Percentiles rank a stretch among this genome's conserved stretches.
phyloP scores from a whole-genome alignment of 495 filamentous ascomycete species.

The Penicillium parvum region DNA sequence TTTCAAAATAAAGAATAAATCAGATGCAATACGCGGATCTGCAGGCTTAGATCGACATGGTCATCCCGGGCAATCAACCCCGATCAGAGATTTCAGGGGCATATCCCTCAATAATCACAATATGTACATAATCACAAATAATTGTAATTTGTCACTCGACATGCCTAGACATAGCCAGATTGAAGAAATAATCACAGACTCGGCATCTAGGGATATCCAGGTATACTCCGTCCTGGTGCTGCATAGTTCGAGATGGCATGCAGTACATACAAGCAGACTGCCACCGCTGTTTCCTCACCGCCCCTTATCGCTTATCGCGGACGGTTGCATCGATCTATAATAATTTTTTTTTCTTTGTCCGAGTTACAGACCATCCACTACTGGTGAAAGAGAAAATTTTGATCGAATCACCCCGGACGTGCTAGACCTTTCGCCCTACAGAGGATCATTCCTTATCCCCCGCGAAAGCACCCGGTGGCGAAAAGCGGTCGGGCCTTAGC shows the following conservation, averaged over 20 bases:
- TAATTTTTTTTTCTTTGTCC: not conserved
- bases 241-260: no score
- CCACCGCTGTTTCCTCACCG: slow-evolving; percentile 8
- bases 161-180: not conserved
- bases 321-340: not conserved
- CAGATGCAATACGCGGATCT: not conserved
- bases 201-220: not conserved
- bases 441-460: slow-evolving; percentile 17
- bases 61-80: not conserved
- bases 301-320: slow-evolving; percentile 24
- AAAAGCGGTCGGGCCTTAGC: slow-evolving; percentile 17
- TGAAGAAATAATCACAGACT: not conserved
- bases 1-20: slow-evolving; percentile 1
- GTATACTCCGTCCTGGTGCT: not conserved
- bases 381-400: not conserved
- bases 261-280: not conserved
- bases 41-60: slow-evolving; percentile 4
- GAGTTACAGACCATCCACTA: not conserved
- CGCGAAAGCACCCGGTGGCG: slow-evolving; percentile 20
- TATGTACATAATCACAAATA: not conserved
- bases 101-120: not conserved
- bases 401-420: not conserved
- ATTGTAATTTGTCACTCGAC: not conserved
- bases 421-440: not conserved
- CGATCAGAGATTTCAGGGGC: slow-evolving; percentile 3